These are phyloP conservation scores for Mikania micrantha DNA, from an alignment of 129 eudicot species.

Conservation along the genomic window DNA sequence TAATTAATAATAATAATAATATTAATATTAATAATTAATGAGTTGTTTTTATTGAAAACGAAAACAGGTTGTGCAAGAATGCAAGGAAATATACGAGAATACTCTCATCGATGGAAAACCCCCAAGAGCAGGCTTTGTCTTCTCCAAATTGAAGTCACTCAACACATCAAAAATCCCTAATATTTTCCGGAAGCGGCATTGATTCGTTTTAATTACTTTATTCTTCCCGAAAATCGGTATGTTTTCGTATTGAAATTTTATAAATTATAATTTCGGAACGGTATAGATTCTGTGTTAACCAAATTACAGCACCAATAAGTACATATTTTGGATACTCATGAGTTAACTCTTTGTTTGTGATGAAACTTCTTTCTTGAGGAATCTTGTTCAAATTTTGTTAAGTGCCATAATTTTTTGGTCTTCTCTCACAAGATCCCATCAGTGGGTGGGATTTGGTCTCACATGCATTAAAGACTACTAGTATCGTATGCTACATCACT, in stretches of 20 bases:
- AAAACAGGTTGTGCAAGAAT: constrained; percentile 86
- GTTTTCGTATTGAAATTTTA: too few species aligned
- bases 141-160: constrained; percentile 69
- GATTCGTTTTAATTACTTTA: background rate
- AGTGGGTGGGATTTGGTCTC: too few species aligned
- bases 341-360: background rate
- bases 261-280: background rate
- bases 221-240: too few species aligned
- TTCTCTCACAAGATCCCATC: too few species aligned
- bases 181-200: constrained; percentile 70
- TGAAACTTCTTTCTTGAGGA: background rate
- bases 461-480: too few species aligned
- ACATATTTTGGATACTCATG: background rate
- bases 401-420: background rate
- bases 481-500: too few species aligned
- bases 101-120: constrained; percentile 88
- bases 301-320: background rate
- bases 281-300: background rate
- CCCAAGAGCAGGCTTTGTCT: constrained; percentile 76
- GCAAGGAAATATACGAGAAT: constrained; percentile 82
- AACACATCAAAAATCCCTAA: constrained; percentile 39
- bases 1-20: too few species aligned
- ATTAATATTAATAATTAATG: too few species aligned
- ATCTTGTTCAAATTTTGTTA: background rate
- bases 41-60: constrained; percentile 1